Evolutionary conservation across 1,284 basidiomycete genomes (phyloP), one percentile per base, ranked within the genome.

Genomic region (Sporisorium reilianum): DNA sequence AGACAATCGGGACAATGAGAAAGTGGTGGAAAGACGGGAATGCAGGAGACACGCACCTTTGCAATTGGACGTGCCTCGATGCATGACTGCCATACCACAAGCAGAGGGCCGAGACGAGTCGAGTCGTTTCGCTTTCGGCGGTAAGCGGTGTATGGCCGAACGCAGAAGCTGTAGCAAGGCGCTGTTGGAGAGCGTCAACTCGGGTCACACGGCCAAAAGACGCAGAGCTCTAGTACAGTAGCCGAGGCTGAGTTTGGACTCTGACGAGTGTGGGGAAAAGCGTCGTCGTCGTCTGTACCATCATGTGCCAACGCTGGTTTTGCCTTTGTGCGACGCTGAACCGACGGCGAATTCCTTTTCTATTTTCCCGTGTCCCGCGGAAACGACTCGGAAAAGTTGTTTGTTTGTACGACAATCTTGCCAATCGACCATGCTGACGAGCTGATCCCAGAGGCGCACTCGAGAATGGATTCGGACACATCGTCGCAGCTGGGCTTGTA

Each of bases 141-240:
- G 28, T 44, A 55, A 8, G 53, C 53, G 53, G 41, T 11, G 52
- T 44, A 54, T 32, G 26, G 52, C 40, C 52, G 40, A 44, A 53
- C n/a, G 9, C 30, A 14, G 18, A 12, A 32, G 40, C 51, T 36
- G 55, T 8, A 40, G 55, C 14, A 32, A 22, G 22, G 45, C 46
- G 32, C 20, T 28, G 44, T 28, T 12, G 5, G 34, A 36, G 14
- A 12, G 8, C 5, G 3, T 25, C n/a, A n/a, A n/a, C n/a, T n/a
- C 1, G 10, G 28, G 6, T 18, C 12, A 14, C n/a, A 23, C 14
- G 26, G 12, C 18, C 25, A 41, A 26, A 22, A 22, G 38, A 53
- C 30, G 44, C 54, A 55, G 22, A n/a, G 34, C 54, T 46, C 38
- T 28, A 44, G n/a, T n/a, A n/a, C n/a, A n/a, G n/a, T n/a, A 44